A percentile compares a stretch with the other conserved stretches of the same genome.
phyloP scores from a whole-genome alignment of 495 filamentous ascomycete genomes.

The Terfezia claveryi region DNA sequence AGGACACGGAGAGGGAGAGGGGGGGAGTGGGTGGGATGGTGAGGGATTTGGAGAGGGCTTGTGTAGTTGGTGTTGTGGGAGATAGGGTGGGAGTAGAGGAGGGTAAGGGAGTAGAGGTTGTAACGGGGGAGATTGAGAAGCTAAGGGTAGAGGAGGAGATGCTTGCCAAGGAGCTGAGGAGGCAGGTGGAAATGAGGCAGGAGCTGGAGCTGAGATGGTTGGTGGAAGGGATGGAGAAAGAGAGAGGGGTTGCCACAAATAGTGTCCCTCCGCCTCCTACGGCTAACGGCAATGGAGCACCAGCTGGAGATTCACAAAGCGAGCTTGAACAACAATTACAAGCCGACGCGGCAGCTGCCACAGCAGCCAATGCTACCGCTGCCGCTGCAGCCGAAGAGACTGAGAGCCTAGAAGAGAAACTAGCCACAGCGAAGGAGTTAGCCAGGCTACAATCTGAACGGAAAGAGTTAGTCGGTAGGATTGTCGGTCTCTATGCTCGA shows the following conservation, averaged over 20 bases:
- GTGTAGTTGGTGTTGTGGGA: neutral
- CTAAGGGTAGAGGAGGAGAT: neutral
- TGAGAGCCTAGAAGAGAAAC: neutral
- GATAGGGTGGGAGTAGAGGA: neutral
- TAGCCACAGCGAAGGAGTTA: neutral
- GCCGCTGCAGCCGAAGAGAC: too few relatives aligned
- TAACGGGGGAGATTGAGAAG: neutral
- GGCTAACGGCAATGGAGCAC: neutral
- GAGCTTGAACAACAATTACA: too few relatives aligned
- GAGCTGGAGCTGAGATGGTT: neutral
- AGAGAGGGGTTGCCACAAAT: neutral
- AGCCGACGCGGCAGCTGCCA: too few relatives aligned
- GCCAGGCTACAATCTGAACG: neutral
- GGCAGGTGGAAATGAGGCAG: neutral
- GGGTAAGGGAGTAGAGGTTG: neutral
- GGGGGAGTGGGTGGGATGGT: neutral
- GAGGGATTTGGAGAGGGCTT: neutral
- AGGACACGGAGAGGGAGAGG: slow-evolving; percentile 18
- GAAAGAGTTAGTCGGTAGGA: neutral
- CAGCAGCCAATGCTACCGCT: too few relatives aligned
- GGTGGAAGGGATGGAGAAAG: neutral
- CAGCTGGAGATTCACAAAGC: too few relatives aligned
- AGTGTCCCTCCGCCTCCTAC: neutral
- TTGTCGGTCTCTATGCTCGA: neutral
- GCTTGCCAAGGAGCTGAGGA: neutral